Conservation (phyloP, 2,329 filamentous ascomycete genomes). For the Talaromyces sp. region DNA sequence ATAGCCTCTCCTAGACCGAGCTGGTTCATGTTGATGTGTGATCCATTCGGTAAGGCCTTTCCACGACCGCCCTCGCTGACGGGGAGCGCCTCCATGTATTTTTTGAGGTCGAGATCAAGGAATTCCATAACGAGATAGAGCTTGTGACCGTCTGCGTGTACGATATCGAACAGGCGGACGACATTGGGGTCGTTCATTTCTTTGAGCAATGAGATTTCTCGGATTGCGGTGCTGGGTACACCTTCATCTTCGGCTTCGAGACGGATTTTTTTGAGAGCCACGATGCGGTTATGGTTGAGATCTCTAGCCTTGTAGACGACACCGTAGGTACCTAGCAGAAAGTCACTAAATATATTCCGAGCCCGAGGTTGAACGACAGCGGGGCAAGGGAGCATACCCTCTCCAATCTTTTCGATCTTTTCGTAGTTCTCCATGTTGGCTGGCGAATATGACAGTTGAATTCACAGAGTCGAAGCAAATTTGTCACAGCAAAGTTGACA, state of each 20-base stretch:
- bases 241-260: conserved; percentile 94
- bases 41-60: conserved; percentile 77
- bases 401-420: conserved; percentile 93
- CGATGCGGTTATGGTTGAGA: conserved; percentile 77
- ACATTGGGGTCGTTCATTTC: conserved; percentile 93
- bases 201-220: conserved; percentile 89
- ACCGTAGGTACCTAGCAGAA: conserved; percentile 73
- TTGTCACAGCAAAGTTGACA: background rate
- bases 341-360: conserved; percentile 6
- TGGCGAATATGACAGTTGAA: background rate
- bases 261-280: conserved; percentile 91
- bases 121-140: conserved; percentile 91
- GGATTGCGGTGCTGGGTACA: conserved; percentile 86
- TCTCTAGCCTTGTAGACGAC: conserved; percentile 94
- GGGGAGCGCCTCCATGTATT: conserved; percentile 90
- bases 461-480: background rate
- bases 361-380: background rate
- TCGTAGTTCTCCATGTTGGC: conserved; percentile 84
- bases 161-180: conserved; percentile 82
- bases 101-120: conserved; percentile 87
- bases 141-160: conserved; percentile 91
- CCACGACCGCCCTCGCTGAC: conserved; percentile 79
- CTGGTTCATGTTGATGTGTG: conserved; percentile 59
- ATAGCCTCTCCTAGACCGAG: conserved; percentile 74
- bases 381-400: conserved; percentile 61